These are phyloP conservation scores for Corylus heterophylla DNA, from an alignment of 306 rosid genomes.

Conservation along the genomic window DNA sequence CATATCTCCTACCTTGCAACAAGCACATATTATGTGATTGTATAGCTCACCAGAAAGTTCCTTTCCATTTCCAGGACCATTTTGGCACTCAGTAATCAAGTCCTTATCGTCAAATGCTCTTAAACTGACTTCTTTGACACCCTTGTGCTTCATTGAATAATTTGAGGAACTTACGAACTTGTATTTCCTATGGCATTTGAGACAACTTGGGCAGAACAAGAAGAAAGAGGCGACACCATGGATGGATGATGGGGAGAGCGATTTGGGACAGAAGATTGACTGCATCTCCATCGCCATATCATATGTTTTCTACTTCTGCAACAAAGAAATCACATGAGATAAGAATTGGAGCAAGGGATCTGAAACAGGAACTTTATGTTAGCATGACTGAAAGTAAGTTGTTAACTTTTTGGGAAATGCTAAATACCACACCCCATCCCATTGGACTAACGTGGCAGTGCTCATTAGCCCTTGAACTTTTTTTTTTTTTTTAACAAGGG, in stretches of 20 bases:
- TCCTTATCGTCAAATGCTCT: slow-evolving; percentile 22
- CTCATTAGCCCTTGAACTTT: too few relatives aligned
- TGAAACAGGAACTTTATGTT: not conserved
- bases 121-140: slow-evolving; percentile 21
- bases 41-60: slow-evolving; percentile 48
- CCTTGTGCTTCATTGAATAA: slow-evolving; percentile 21
- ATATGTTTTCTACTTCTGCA: slow-evolving; percentile 8
- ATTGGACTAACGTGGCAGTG: too few relatives aligned
- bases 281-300: slow-evolving; percentile 27
- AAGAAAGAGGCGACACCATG: slow-evolving; percentile 25
- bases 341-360: not conserved
- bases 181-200: slow-evolving; percentile 13
- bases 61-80: slow-evolving; percentile 30
- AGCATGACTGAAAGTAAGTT: too few relatives aligned
- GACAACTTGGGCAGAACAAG: slow-evolving; percentile 20
- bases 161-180: slow-evolving; percentile 16
- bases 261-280: slow-evolving; percentile 16
- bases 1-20: slow-evolving; percentile 53
- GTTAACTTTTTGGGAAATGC: too few relatives aligned
- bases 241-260: slow-evolving; percentile 32
- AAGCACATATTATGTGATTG: slow-evolving; percentile 39
- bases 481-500: too few relatives aligned
- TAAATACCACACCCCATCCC: too few relatives aligned
- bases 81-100: not conserved
- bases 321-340: not conserved